A percentile compares a stretch with the other conserved stretches of the same genome.
Conservation (phyloP, 2,329 filamentous ascomycete genomes). For the Colletotrichum spinosum region DNA sequence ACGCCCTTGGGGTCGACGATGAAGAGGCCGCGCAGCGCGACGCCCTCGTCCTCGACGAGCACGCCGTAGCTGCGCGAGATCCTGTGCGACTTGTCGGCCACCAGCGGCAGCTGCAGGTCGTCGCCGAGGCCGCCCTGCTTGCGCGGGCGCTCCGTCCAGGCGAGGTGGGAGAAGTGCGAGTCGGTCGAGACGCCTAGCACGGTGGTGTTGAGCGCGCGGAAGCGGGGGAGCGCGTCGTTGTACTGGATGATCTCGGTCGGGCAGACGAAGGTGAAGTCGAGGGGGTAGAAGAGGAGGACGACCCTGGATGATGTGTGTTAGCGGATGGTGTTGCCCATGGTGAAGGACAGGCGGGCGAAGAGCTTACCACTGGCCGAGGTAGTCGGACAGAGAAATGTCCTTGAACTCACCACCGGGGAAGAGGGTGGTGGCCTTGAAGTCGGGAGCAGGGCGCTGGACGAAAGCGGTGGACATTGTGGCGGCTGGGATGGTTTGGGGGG, state of each 20-base stretch:
- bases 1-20: constrained; percentile 73
- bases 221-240: constrained; percentile 70
- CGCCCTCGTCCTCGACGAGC: constrained; percentile 71
- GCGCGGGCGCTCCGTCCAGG: constrained; percentile 68
- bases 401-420: constrained; percentile 61
- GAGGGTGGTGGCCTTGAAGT: constrained; percentile 62
- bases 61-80: constrained; percentile 73
- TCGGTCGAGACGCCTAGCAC: constrained; percentile 73
- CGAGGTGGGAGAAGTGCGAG: constrained; percentile 66
- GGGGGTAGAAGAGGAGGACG: constrained; percentile 74
- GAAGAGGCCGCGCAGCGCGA: constrained; percentile 73
- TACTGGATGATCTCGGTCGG: constrained; percentile 75
- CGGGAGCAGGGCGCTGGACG: constrained; percentile 61
- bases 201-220: constrained; percentile 67
- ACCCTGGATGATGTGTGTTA: constrained; percentile 56
- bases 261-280: constrained; percentile 77
- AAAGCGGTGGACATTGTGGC: constrained; percentile 56
- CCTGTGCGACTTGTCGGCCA: constrained; percentile 71
- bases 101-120: constrained; percentile 69
- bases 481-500: neutral
- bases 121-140: constrained; percentile 72
- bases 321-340: neutral
- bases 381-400: constrained; percentile 58
- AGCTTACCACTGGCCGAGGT: constrained; percentile 59
- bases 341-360: constrained; percentile 5